Evolutionary conservation across 2,329 filamentous ascomycete genomes (phyloP).

Genomic region (Hypoxylon sp.): DNA sequence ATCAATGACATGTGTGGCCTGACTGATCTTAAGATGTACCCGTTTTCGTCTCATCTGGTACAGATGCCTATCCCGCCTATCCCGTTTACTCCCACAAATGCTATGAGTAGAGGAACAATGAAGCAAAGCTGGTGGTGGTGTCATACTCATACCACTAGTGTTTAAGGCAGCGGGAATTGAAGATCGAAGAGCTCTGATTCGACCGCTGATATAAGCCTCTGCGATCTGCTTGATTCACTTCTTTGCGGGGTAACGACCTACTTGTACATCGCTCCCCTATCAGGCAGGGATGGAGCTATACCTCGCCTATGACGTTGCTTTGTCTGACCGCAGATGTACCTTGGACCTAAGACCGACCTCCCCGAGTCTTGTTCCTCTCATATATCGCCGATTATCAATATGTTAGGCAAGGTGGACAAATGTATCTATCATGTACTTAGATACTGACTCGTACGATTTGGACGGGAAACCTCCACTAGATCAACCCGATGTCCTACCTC

Average conservation of each 20-base stretch:
- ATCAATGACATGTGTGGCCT: constrained; percentile 1
- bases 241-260: constrained; percentile 50
- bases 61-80: constrained; percentile 3
- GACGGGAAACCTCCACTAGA: constrained; percentile 35
- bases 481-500: constrained; percentile 29
- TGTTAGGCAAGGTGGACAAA: background rate
- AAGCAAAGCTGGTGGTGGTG: constrained; percentile 38
- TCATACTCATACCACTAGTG: constrained; percentile 37
- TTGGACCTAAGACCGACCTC: constrained; percentile 2
- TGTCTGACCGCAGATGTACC: constrained; percentile 37
- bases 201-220: constrained; percentile 34
- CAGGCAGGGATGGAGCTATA: constrained; percentile 32
- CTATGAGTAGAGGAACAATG: constrained; percentile 7
- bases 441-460: constrained; percentile 20
- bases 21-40: constrained; percentile 8
- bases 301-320: constrained; percentile 43
- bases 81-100: constrained; percentile 4
- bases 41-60: constrained; percentile 12
- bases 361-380: constrained; percentile 1
- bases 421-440: constrained; percentile 9
- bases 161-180: constrained; percentile 33
- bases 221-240: constrained; percentile 43
- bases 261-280: constrained; percentile 39
- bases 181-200: constrained; percentile 47
- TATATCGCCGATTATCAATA: constrained; percentile 2